Base-by-base conservation (phyloP, 1,139 yeast species). In the Blastobotrys petasosporus region DNA sequence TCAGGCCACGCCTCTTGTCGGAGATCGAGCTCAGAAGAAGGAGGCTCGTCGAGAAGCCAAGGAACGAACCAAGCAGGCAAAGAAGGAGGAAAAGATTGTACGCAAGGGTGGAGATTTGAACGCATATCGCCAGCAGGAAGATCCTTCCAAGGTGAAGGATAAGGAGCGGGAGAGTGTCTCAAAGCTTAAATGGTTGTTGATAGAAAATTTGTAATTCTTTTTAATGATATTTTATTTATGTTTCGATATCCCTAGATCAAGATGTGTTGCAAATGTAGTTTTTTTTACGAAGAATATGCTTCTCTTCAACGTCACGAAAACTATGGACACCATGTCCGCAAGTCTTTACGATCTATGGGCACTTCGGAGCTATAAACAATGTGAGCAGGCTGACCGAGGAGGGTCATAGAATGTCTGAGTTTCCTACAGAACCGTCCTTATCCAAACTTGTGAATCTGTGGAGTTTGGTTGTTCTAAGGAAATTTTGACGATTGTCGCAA, bases 291-390 rank as follows among this genome's bases (percentile, higher is more conserved):
- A n/a, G n/a, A n/a, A n/a, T n/a, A n/a, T n/a, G n/a, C n/a, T n/a
- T n/a, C n/a, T n/a, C n/a, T n/a, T n/a, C n/a, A n/a, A n/a, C n/a
- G n/a, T n/a, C n/a, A n/a, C n/a, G n/a, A n/a, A n/a, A n/a, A n/a
- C n/a, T n/a, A 67, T 70, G 35, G 92, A 83, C 49, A 76, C 90
- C 0, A 71, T 87, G 42, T 70, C 75, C 43, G 75, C 86, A 32
- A 85, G 96, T 0, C 69, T 88, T 41, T 88, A 85, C 62, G 96
- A 88, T 47, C 69, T 92, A 15, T 88, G 97, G 96, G 74, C 83
- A 8, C 71, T 87, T n/a, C 44, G 95, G 92, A 0, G 96, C 97
- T 0, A 58, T 92, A 25, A 82, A 84, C 57, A 82, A 85, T 53
- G 64, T 74, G 40, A 97, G 97, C 0, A 65, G 73, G 3, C 67